These are phyloP conservation scores for Xylaria palmicola DNA, from an alignment of 495 filamentous ascomycete genomes.

Conservation along the genomic window DNA sequence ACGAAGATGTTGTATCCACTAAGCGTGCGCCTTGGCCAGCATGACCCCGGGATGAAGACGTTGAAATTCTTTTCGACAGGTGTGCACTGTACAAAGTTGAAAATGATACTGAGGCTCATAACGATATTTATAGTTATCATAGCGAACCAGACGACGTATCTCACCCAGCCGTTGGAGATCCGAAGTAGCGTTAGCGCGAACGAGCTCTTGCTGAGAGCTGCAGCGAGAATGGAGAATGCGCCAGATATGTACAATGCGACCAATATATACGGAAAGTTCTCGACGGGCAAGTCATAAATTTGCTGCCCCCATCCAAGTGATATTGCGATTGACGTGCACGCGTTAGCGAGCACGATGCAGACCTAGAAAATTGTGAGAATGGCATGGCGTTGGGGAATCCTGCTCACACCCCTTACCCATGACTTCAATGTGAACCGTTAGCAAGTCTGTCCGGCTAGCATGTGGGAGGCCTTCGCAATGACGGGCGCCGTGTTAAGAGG, in stretches of 20 bases:
- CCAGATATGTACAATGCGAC: constrained; percentile 17
- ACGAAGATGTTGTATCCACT: constrained; percentile 37
- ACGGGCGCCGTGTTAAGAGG: not conserved
- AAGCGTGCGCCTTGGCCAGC: constrained; percentile 30
- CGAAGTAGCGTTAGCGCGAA: constrained; percentile 35
- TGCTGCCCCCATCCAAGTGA: constrained; percentile 26
- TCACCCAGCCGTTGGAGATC: constrained; percentile 24
- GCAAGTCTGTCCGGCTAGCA: not conserved
- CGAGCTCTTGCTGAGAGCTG: constrained; percentile 36
- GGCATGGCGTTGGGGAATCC: not conserved
- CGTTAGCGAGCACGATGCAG: constrained; percentile 18
- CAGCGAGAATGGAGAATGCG: constrained; percentile 22
- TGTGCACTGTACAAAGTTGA: constrained; percentile 30
- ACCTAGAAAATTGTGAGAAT: constrained; percentile 14
- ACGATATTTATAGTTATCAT: constrained; percentile 31
- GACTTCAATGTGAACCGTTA: not conserved
- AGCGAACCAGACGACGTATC: constrained; percentile 24
- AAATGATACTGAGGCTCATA: constrained; percentile 20
- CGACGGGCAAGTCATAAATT: constrained; percentile 5
- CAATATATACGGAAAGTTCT: constrained; percentile 11
- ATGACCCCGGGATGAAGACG: constrained; percentile 9
- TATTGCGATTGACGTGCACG: constrained; percentile 14
- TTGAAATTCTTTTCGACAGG: constrained; percentile 24
- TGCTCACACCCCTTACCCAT: not conserved
- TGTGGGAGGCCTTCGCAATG: not conserved